Base-by-base conservation (phyloP, 805 yeast species). In the Tetrapisispora taiwanensis region DNA sequence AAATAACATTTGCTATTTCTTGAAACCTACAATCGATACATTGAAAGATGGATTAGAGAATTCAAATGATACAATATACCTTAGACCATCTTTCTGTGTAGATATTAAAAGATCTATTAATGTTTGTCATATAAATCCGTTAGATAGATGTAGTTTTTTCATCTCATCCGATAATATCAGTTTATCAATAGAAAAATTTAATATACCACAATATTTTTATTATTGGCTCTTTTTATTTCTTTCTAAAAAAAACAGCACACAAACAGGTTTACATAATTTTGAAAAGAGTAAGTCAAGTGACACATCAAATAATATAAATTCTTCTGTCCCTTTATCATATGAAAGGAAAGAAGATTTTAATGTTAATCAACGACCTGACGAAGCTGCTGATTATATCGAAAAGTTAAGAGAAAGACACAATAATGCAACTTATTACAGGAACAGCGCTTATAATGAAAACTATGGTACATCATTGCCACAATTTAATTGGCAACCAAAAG, bases 151-250 rank as follows among this genome's bases (percentile, higher is more conserved):
- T 22, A 58, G 63, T 44, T 84, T 90, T 48, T 85, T 85, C 30
- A 79, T 69, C 48, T 84, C 73, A 63, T 88, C 96, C 54, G 24
- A 30, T 18, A 84, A 95, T 1, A 37, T 92, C 5, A 17, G 26
- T 12, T 9, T 37, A 12, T 37, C 40, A 15, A 37, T 37, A 17
- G 40, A 37, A 37, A 37, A 37, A 18, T 37, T 37, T 14, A 26
- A 37, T 28, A 37, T 37, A 10, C 40, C 40, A 15, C 31, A 37
- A 37, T 37, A 37, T 37, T 37, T 37, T 28, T 27, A 37, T 37
- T 37, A 26, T 27, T 37, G 40, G 40, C 32, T 37, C 3, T 27
- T 37, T 27, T 28, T 18, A 26, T 37, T 37, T 14, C 12, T 37
- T 10, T 27, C 40, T 2, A 37, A 37, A 37, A 37, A 37, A 17